Evolutionary conservation across 768 basidiomycete genomes (phyloP).

Genomic region (Termitomyces sp.): DNA sequence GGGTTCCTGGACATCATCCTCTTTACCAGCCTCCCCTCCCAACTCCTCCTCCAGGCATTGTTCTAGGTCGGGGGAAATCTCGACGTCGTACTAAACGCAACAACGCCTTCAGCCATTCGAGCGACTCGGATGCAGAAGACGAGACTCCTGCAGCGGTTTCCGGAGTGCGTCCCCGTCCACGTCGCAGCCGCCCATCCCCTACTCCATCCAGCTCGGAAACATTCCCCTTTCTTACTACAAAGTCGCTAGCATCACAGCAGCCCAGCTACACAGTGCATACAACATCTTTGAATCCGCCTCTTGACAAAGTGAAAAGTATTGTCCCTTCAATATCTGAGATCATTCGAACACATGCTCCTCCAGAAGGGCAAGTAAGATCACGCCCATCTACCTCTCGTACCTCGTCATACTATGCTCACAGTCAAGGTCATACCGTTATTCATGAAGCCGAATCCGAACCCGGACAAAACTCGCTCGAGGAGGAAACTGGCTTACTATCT

Average conservation of each 20-base stretch:
- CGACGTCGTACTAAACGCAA: conserved; percentile 26
- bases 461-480: conserved; percentile 44
- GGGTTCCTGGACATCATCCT: conserved; percentile 62
- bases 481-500: conserved; percentile 62
- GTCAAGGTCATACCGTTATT: conserved; percentile 41
- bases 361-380: conserved; percentile 45
- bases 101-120: conserved; percentile 25
- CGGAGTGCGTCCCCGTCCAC: conserved; percentile 27
- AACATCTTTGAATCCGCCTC: conserved; percentile 10
- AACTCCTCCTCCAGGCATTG: conserved; percentile 75
- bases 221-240: conserved; percentile 13
- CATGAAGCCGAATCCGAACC: conserved; percentile 53
- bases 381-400: conserved; percentile 41
- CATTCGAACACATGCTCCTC: conserved; percentile 76
- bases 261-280: conserved; percentile 9
- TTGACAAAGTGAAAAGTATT: conserved; percentile 40
- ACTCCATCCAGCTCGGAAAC: conserved; percentile 23
- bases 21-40: conserved; percentile 82
- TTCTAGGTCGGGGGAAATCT: conserved; percentile 52
- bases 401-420: conserved; percentile 45
- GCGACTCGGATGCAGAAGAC: conserved; percentile 52
- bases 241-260: conserved; percentile 4
- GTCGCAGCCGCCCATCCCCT: conserved; percentile 29
- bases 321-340: conserved; percentile 88
- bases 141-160: conserved; percentile 23